Conservation (phyloP, 75 land plant species). For the Pinus taeda region DNA sequence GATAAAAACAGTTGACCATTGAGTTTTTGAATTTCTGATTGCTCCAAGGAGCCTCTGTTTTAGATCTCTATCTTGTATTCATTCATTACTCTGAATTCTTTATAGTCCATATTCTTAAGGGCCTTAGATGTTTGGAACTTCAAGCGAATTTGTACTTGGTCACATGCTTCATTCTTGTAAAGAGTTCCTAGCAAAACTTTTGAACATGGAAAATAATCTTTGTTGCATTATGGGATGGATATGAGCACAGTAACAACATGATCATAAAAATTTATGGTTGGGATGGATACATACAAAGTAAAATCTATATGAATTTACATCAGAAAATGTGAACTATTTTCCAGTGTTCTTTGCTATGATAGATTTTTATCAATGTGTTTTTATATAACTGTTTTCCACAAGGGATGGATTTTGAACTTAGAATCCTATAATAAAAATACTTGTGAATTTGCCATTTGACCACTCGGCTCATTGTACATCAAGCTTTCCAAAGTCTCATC, state of each 20-base stretch:
- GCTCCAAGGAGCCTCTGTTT: background rate
- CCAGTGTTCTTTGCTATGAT: too few relatives aligned
- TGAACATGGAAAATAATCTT: background rate
- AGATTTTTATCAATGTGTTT: too few relatives aligned
- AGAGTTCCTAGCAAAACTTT: background rate
- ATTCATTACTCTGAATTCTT: slow-evolving; percentile 1
- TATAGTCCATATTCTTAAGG: slow-evolving; percentile 1
- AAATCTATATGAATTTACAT: too few relatives aligned
- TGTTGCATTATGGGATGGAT: slow-evolving; percentile 2
- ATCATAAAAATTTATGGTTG: background rate
- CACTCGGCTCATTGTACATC: too few relatives aligned
- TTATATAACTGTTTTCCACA: too few relatives aligned
- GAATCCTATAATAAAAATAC: too few relatives aligned
- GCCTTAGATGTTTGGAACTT: background rate
- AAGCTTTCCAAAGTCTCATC: too few relatives aligned
- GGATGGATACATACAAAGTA: too few relatives aligned
- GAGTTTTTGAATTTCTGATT: background rate
- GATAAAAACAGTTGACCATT: background rate
- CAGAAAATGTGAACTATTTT: too few relatives aligned
- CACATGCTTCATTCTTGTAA: slow-evolving; percentile 1
- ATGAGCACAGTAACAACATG: background rate
- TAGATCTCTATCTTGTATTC: background rate
- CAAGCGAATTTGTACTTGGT: background rate
- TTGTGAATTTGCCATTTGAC: too few relatives aligned
- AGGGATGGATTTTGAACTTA: too few relatives aligned